phyloP scores from a whole-genome alignment of 2,329 filamentous ascomycete species.

The Apiospora phragmitis region DNA sequence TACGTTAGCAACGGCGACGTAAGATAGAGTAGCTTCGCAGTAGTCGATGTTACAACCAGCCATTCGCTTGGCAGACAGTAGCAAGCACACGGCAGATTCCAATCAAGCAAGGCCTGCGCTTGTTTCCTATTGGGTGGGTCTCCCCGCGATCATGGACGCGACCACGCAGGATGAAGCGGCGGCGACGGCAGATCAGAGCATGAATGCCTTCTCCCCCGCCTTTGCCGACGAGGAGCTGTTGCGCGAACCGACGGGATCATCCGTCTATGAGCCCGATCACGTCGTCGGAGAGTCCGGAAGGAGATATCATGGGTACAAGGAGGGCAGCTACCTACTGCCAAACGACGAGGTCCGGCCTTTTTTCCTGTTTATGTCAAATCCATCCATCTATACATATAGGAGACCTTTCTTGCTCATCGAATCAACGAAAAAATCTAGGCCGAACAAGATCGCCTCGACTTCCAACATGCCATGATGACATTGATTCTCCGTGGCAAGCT shows the following conservation, averaged over 20 bases:
- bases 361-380: too few relatives aligned
- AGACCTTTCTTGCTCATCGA: neutral
- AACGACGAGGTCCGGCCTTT: neutral
- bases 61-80: neutral
- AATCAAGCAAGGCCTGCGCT: neutral
- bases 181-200: neutral
- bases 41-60: neutral
- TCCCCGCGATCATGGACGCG: neutral
- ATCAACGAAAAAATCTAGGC: neutral
- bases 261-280: neutral
- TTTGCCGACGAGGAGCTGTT: neutral
- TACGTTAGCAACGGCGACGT: too few relatives aligned
- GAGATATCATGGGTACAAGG: constrained; percentile 6
- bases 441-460: constrained; percentile 15
- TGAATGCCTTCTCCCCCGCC: neutral
- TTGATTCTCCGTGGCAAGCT: neutral
- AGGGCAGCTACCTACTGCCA: constrained; percentile 1
- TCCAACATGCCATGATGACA: constrained; percentile 12
- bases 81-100: neutral
- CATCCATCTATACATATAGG: too few relatives aligned
- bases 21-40: neutral
- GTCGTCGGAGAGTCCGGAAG: neutral
- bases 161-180: neutral
- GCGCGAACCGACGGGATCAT: neutral
- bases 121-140: neutral